These are phyloP conservation scores for Trametes meyenii DNA, from an alignment of 768 basidiomycete species.

Conservation along the genomic window DNA sequence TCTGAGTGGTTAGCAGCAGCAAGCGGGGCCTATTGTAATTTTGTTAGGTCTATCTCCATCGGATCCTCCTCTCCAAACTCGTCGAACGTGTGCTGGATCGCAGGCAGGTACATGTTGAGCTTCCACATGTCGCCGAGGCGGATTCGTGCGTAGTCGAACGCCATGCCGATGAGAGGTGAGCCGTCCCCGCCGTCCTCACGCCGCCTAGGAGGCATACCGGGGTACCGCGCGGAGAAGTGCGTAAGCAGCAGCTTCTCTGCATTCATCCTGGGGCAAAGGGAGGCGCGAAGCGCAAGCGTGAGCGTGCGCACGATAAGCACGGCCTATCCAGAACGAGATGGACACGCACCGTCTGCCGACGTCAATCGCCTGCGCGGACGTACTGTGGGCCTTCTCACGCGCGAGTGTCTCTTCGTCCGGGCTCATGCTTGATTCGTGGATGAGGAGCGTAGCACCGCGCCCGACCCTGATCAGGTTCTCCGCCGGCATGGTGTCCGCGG, in stretches of 20 bases:
- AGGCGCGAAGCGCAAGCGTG: neutral
- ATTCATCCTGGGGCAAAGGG: conserved; percentile 62
- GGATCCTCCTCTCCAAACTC: conserved; percentile 54
- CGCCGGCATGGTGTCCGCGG: conserved; percentile 87
- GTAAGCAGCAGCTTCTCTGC: conserved; percentile 88
- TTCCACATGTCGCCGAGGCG: conserved; percentile 85
- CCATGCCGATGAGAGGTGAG: conserved; percentile 56
- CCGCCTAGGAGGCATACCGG: conserved; percentile 64
- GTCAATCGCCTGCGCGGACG: conserved; percentile 84
- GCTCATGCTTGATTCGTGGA: conserved; percentile 94
- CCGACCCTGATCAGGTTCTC: conserved; percentile 68
- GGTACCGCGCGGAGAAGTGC: conserved; percentile 94
- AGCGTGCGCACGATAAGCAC: no score
- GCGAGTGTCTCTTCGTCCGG: conserved; percentile 82
- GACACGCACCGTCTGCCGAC: conserved; percentile 65
- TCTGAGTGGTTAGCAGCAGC: no score
- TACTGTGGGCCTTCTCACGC: conserved; percentile 79
- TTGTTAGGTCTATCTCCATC: conserved; percentile 19
- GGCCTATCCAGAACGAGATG: no score
- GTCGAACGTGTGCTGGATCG: conserved; percentile 64
- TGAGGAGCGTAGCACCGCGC: conserved; percentile 71
- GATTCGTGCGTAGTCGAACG: conserved; percentile 79
- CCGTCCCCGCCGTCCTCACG: neutral
- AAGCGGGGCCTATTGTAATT: conserved; percentile 8
- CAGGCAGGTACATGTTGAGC: conserved; percentile 71